These are phyloP conservation scores for Leucocoprinus leucothites DNA, from an alignment of 768 basidiomycete species.

Conservation along the genomic window DNA sequence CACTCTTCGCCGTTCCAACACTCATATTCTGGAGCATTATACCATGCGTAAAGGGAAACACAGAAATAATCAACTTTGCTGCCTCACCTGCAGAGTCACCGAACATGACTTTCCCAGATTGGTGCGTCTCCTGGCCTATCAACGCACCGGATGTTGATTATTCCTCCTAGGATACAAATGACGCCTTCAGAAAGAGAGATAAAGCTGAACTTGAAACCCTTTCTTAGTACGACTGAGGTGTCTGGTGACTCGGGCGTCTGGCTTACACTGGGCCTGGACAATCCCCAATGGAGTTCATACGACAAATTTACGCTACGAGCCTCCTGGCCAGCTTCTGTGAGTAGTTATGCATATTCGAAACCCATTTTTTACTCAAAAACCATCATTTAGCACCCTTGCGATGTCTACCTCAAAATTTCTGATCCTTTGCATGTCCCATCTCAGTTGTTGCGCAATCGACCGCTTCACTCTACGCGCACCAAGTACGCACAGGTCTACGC, in stretches of 20 bases:
- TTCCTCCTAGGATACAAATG: conserved; percentile 49
- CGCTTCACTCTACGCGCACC: conserved; percentile 23
- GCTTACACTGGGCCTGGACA: conserved; percentile 44
- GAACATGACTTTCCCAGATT: conserved; percentile 18
- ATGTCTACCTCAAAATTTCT: conserved; percentile 24
- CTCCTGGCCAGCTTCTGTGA: conserved; percentile 56
- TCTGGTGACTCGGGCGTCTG: conserved; percentile 44
- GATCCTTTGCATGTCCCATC: conserved; percentile 27
- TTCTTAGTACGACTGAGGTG: conserved; percentile 7
- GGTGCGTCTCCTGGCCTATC: conserved; percentile 22
- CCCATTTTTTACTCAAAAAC: no score
- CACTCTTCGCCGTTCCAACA: not conserved
- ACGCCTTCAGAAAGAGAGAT: conserved; percentile 26
- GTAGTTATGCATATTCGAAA: conserved; percentile 26
- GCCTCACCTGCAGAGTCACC: conserved; percentile 24
- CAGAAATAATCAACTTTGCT: conserved; percentile 62
- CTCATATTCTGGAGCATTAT: not conserved
- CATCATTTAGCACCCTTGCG: conserved; percentile 27
- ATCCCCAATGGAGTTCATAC: conserved; percentile 35
- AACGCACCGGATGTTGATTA: no score
- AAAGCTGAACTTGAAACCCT: conserved; percentile 29
- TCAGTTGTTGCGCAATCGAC: not conserved
- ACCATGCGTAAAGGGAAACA: conserved; percentile 43
- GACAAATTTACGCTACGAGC: conserved; percentile 47
- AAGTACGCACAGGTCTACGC: conserved; percentile 59